Evolutionary conservation across 306 rosid species (phyloP).

Genomic region (Myrica gale): DNA sequence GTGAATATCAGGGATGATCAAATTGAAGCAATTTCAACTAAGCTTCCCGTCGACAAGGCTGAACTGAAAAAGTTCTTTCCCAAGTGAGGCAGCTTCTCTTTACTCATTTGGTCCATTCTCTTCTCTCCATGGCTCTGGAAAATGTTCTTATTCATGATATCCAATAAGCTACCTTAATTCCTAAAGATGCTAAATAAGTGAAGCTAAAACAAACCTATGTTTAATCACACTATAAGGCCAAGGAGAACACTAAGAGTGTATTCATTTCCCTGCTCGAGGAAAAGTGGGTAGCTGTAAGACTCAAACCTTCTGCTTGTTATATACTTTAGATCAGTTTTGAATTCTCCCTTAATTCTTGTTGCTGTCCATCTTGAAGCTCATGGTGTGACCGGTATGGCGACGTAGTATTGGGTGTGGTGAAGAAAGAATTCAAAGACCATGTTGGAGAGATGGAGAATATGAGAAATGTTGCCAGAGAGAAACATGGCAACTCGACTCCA

Average conservation of each 20-base stretch:
- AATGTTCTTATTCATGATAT: not conserved
- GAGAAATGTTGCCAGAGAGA: slow-evolving; percentile 55
- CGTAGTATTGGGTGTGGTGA: slow-evolving; percentile 73
- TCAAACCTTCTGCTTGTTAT: not conserved
- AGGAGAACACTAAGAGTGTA: not conserved
- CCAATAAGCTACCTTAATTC: not conserved
- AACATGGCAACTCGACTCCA: slow-evolving; percentile 49
- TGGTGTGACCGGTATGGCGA: slow-evolving; percentile 79
- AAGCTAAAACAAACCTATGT: not conserved
- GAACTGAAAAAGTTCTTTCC: slow-evolving; percentile 55
- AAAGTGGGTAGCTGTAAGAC: not conserved
- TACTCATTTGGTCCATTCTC: no score
- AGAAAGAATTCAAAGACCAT: slow-evolving; percentile 74
- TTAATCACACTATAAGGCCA: not conserved
- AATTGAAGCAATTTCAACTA: slow-evolving; percentile 56
- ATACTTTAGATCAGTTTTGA: not conserved
- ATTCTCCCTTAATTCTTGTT: not conserved
- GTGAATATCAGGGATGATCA: slow-evolving; percentile 45
- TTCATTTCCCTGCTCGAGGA: not conserved
- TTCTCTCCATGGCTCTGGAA: not conserved
- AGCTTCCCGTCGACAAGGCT: slow-evolving; percentile 57
- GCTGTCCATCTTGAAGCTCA: slow-evolving; percentile 40
- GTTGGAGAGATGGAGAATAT: slow-evolving; percentile 71
- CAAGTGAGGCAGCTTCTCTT: slow-evolving; percentile 33
- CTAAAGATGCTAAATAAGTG: not conserved